phyloP scores from a whole-genome alignment of 2,329 filamentous ascomycete genomes.

The Ramularia endophylla region DNA sequence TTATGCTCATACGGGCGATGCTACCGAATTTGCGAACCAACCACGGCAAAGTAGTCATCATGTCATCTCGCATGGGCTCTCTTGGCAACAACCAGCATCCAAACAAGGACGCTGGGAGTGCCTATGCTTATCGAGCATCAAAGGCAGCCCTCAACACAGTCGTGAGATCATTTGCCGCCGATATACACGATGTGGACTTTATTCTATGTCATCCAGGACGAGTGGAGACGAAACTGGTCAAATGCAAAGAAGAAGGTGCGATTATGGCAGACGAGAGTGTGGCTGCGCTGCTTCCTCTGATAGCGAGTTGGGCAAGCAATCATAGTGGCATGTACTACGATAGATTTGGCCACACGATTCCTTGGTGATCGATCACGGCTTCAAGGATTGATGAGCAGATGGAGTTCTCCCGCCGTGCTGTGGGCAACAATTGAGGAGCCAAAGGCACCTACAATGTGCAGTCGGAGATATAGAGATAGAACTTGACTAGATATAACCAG shows the following conservation, averaged over 20 bases:
- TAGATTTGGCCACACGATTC: constrained; percentile 38
- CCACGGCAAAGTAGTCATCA: constrained; percentile 34
- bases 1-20: constrained; percentile 35
- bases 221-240: constrained; percentile 41
- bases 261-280: constrained; percentile 39
- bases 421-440: too few species aligned
- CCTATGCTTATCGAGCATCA: constrained; percentile 43
- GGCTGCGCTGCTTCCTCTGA: constrained; percentile 32
- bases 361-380: constrained; percentile 30
- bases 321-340: constrained; percentile 40
- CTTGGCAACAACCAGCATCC: constrained; percentile 32
- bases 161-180: constrained; percentile 39
- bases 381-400: too few species aligned
- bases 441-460: too few species aligned
- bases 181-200: constrained; percentile 39
- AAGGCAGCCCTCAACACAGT: constrained; percentile 45
- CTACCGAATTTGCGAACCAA: constrained; percentile 30
- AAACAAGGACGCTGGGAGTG: constrained; percentile 31
- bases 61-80: constrained; percentile 43
- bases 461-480: too few species aligned
- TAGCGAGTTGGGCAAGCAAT: constrained; percentile 28
- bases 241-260: constrained; percentile 41
- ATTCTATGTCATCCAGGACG: constrained; percentile 41
- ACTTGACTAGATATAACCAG: too few species aligned
- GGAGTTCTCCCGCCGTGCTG: too few species aligned